phyloP scores from a whole-genome alignment of 148 eudicot genomes.

The Beta vulgaris region DNA sequence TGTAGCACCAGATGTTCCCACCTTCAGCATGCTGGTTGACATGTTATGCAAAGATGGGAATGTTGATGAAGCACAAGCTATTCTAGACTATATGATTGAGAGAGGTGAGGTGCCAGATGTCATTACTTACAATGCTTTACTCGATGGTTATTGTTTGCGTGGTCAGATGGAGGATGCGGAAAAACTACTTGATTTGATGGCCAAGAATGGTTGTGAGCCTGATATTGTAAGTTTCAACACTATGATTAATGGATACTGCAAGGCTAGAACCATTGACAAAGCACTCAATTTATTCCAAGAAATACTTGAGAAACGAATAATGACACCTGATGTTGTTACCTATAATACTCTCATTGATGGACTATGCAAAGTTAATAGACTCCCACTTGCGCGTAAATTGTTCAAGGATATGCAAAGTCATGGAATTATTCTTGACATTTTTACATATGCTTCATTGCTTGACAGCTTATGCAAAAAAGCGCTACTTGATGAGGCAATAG shows the following conservation, averaged over 20 bases:
- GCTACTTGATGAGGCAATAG: too few species aligned
- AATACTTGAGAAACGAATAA: neutral
- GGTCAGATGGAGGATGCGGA: constrained; percentile 8
- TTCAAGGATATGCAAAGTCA: constrained; percentile 9
- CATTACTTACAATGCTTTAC: constrained; percentile 5
- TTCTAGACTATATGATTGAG: neutral
- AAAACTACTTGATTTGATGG: constrained; percentile 8
- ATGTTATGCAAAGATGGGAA: constrained; percentile 15
- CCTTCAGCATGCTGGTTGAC: constrained; percentile 5
- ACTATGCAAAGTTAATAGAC: neutral
- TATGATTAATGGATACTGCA: constrained; percentile 1
- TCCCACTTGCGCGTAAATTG: neutral
- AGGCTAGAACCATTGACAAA: neutral
- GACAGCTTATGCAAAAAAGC: too few species aligned
- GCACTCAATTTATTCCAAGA: neutral
- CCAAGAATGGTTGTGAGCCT: constrained; percentile 8
- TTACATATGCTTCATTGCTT: neutral
- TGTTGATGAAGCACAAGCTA: constrained; percentile 3
- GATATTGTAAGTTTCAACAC: neutral
- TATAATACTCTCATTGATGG: constrained; percentile 12
- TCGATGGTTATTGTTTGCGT: neutral
- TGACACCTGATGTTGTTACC: neutral
- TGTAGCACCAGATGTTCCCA: neutral
- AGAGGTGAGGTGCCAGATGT: neutral
- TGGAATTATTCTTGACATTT: neutral